Base-by-base conservation (phyloP, 108 stramenopile species). In the Conticribra guillardii region DNA sequence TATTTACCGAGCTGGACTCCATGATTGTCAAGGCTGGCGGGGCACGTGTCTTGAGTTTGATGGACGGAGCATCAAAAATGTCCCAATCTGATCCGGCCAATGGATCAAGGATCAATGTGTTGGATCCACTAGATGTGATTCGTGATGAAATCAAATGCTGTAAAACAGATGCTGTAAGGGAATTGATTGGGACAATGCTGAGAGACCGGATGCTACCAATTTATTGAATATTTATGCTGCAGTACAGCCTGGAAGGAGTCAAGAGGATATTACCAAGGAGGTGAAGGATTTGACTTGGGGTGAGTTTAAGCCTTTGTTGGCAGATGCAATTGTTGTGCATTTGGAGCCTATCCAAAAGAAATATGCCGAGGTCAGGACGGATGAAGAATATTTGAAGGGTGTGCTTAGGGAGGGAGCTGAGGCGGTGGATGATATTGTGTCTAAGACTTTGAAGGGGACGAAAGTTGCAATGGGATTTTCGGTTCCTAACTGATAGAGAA, bases 41-140 rank as follows among this genome's bases (percentile, higher is more conserved):
- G 27, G 98, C 97, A 4, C 96, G 99, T 7, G 85, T 99, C 27
- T 99, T 99, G 99, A 94, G 92, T 71, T 86, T 99, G 53, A 87
- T 89, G 15, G 97, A 99, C 62, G 98, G 98, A 7, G 92, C 83
- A 21, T 80, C 69, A 27, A 99, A 99, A 82, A 99, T 99, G 99
- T 96, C 94, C 76, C 99, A 99, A 78, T 85, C 83, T 22, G 98
- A 97, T 60, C 84, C 94, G 5, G 87, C 81, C 28, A 97, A 98
- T 67, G 69, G 26, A 45, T 94, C 92, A 21, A 82, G 99, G 41
- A 99, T 99, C 78, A 98, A 98, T 81, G 84, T 99, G 22, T 76
- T 92, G 46, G 99, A 99, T 72, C 79, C 94, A 14, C 96, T 97
- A 0, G 87, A 98, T 17, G 73, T 87, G 21, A 97, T 99, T 67